Evolutionary conservation across 805 yeast species (phyloP).

Genomic region (Cyberlindnera mycetangii): DNA sequence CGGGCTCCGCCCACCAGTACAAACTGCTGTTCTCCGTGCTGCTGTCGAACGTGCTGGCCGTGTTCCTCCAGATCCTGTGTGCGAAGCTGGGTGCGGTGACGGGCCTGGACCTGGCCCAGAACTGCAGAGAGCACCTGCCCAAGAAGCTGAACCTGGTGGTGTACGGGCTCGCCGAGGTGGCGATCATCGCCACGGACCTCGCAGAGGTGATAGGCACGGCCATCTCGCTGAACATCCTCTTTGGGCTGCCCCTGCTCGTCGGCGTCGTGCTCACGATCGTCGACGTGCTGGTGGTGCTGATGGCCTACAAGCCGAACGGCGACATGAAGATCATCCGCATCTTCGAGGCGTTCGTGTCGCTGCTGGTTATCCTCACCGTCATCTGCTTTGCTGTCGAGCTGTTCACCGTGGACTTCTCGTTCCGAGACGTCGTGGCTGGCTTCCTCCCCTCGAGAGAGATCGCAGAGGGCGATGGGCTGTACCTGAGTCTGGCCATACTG

Average conservation of each 20-base stretch:
- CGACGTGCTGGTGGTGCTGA: constrained; percentile 80
- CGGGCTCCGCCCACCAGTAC: constrained; percentile 85
- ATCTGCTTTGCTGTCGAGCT: constrained; percentile 81
- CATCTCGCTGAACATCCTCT: constrained; percentile 80
- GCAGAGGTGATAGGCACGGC: constrained; percentile 99
- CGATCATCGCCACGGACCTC: constrained; percentile 92
- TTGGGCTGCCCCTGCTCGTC: constrained; percentile 71
- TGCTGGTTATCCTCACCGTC: constrained; percentile 77
- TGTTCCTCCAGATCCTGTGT: constrained; percentile 78
- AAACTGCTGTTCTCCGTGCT: constrained; percentile 75
- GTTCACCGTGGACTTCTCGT: constrained; percentile 55
- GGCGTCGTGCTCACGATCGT: constrained; percentile 85
- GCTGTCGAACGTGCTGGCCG: constrained; percentile 81
- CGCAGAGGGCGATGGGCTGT: constrained; percentile 64
- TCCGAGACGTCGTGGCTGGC: constrained; percentile 67
- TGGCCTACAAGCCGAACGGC: constrained; percentile 86
- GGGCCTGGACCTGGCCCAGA: constrained; percentile 86
- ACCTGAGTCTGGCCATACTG: constrained; percentile 76
- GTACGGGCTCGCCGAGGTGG: constrained; percentile 80
- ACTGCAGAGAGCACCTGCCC: constrained; percentile 75
- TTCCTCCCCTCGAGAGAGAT: constrained; percentile 53
- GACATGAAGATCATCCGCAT: constrained; percentile 72
- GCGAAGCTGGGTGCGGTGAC: constrained; percentile 92
- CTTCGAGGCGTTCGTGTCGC: constrained; percentile 79
- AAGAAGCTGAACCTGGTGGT: constrained; percentile 54